Evolutionary conservation across 116 monocot genomes (phyloP).

Genomic region (Phalaenopsis hybrid): DNA sequence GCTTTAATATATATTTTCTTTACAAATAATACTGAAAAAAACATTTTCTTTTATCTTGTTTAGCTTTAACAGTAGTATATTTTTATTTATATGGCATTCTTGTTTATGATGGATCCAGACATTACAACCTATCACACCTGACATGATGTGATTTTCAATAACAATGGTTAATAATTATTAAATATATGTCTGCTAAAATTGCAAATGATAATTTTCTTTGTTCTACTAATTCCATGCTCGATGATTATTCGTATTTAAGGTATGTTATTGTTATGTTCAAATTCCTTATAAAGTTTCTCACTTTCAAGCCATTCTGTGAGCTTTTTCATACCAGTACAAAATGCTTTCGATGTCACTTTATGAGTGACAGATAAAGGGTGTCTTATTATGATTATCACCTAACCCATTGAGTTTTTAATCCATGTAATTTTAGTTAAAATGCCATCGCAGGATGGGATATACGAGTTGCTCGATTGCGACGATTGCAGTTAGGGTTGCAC

Average conservation of each 20-base stretch:
- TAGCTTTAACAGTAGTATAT: not conserved
- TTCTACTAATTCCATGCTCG: not conserved
- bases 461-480: constrained; percentile 64
- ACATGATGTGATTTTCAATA: not conserved
- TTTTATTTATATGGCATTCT: not conserved
- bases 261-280: not conserved
- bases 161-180: not conserved
- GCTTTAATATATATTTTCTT: not conserved
- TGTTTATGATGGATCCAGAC: not conserved
- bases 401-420: not conserved
- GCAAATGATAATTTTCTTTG: not conserved
- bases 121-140: not conserved
- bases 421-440: constrained; percentile 5
- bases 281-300: not conserved
- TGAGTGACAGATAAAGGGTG: not conserved
- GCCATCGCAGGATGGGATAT: constrained; percentile 68
- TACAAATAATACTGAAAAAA: not conserved
- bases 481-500: constrained; percentile 73
- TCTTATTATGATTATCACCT: constrained; percentile 8
- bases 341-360: not conserved
- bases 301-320: not conserved
- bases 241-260: not conserved
- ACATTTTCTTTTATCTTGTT: not conserved
- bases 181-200: not conserved
- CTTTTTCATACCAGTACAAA: not conserved